These are phyloP conservation scores for Oryza meyeriana DNA, from an alignment of 176 grass and related monocot genomes.

Conservation along the genomic window DNA sequence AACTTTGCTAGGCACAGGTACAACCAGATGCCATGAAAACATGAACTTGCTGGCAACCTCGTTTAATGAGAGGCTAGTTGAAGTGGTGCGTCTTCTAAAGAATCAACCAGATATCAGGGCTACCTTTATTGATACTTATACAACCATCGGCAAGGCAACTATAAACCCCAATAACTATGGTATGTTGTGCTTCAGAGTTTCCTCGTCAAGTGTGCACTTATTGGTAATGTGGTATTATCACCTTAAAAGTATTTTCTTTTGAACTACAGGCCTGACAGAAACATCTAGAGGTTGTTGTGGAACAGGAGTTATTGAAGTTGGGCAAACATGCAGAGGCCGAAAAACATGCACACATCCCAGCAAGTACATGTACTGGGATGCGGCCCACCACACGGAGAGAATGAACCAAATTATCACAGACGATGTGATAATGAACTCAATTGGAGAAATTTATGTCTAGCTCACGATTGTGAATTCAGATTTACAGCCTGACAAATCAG, in stretches of 20 bases:
- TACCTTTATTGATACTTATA: conserved; percentile 39
- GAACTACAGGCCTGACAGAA: conserved; percentile 43
- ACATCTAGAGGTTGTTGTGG: conserved; percentile 65
- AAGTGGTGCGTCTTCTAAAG: conserved; percentile 35
- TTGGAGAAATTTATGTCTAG: conserved; percentile 38
- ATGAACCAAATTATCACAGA: conserved; percentile 61
- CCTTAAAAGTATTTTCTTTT: not conserved
- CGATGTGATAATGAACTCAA: conserved; percentile 23
- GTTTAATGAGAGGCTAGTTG: conserved; percentile 50
- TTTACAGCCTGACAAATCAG: not conserved
- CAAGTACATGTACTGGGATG: conserved; percentile 72
- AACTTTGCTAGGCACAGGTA: conserved; percentile 44
- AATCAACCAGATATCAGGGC: conserved; percentile 37
- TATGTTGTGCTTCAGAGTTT: conserved; percentile 22
- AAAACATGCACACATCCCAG: conserved; percentile 54
- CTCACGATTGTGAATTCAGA: not conserved
- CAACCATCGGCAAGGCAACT: conserved; percentile 38
- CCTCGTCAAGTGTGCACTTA: not conserved
- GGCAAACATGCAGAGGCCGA: conserved; percentile 55
- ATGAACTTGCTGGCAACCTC: conserved; percentile 50
- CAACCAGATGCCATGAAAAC: conserved; percentile 42
- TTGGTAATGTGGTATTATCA: not conserved
- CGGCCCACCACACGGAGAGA: conserved; percentile 68
- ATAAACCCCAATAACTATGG: conserved; percentile 43
- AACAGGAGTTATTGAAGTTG: conserved; percentile 59